Percentiles rank a stretch among this genome's conserved stretches.
These are phyloP conservation scores for Geosmithia flava DNA, from an alignment of 2,329 filamentous ascomycete genomes.

Conservation along the genomic window DNA sequence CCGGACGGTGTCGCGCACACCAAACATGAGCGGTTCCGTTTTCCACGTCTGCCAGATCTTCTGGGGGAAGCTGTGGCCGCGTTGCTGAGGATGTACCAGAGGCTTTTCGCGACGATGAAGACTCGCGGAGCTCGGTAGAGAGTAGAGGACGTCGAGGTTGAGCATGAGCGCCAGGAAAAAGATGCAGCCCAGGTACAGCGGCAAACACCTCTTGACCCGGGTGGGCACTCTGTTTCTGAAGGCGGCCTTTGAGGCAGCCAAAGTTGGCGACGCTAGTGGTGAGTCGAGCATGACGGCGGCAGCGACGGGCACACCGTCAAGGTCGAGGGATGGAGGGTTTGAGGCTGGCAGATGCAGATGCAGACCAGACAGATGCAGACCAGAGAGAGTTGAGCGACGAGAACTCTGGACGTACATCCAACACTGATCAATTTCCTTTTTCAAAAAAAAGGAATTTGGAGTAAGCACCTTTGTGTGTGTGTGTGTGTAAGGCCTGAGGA, in stretches of 20 bases:
- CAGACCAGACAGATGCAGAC: too few species aligned
- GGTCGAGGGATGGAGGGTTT: too few species aligned
- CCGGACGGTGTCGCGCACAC: constrained; percentile 3
- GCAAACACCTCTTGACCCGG: constrained; percentile 33
- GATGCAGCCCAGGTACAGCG: constrained; percentile 30
- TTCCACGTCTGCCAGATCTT: constrained; percentile 45
- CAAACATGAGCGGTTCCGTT: constrained; percentile 19
- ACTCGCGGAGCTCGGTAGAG: constrained; percentile 7
- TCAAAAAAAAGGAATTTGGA: neutral
- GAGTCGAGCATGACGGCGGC: constrained; percentile 5
- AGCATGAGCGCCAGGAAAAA: constrained; percentile 32
- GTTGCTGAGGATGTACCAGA: constrained; percentile 3
- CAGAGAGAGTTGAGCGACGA: too few species aligned
- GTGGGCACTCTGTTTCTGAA: constrained; percentile 27
- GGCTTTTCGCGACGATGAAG: constrained; percentile 4
- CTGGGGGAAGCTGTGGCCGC: constrained; percentile 20
- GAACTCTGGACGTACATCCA: neutral
- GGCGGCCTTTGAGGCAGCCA: constrained; percentile 17
- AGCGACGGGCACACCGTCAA: neutral
- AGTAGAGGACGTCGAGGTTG: constrained; percentile 26
- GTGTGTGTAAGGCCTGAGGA: neutral
- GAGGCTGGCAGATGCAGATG: too few species aligned
- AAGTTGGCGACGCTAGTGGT: constrained; percentile 15
- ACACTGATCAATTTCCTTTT: neutral
- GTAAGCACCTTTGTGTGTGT: neutral